Conservation (phyloP, 139 green algal genomes). For the Diplosphaera chodatii region DNA sequence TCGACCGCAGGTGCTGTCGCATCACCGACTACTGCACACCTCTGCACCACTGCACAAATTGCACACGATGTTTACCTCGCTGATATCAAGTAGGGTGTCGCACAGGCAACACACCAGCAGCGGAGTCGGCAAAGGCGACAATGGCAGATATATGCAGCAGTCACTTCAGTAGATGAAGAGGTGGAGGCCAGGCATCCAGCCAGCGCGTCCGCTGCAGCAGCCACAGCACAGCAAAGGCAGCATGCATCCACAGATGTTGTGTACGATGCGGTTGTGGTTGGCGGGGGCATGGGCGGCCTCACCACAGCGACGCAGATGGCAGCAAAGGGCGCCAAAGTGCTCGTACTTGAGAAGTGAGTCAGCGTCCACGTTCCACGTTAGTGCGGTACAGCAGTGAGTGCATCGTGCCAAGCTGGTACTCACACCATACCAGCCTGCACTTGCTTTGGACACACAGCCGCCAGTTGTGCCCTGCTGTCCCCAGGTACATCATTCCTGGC, state of each 20-base stretch:
- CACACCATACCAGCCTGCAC: too few species aligned
- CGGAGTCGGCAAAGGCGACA: too few species aligned
- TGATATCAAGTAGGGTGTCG: too few species aligned
- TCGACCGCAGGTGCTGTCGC: too few species aligned
- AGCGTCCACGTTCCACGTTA: too few species aligned
- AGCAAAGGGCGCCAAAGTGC: constrained; percentile 65
- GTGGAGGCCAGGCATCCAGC: neutral
- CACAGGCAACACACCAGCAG: neutral
- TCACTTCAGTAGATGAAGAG: neutral
- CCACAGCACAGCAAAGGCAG: neutral
- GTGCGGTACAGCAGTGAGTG: too few species aligned
- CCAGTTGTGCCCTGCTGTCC: neutral
- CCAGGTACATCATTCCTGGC: constrained; percentile 86
- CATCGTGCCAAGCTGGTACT: too few species aligned
- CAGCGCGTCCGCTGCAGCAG: neutral
- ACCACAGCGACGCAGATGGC: constrained; percentile 78
- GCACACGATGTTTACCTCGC: too few species aligned
- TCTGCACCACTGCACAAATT: too few species aligned
- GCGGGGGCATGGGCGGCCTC: constrained; percentile 87
- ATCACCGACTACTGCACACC: too few species aligned
- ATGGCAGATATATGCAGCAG: too few species aligned
- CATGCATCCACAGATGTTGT: constrained; percentile 34
- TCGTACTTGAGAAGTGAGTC: constrained; percentile 76
- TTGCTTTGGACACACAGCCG: too few species aligned
- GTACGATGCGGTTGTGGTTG: constrained; percentile 90